These are phyloP conservation scores for Chrysanthemum seticuspe DNA, from an alignment of 129 eudicot genomes.

Conservation along the genomic window DNA sequence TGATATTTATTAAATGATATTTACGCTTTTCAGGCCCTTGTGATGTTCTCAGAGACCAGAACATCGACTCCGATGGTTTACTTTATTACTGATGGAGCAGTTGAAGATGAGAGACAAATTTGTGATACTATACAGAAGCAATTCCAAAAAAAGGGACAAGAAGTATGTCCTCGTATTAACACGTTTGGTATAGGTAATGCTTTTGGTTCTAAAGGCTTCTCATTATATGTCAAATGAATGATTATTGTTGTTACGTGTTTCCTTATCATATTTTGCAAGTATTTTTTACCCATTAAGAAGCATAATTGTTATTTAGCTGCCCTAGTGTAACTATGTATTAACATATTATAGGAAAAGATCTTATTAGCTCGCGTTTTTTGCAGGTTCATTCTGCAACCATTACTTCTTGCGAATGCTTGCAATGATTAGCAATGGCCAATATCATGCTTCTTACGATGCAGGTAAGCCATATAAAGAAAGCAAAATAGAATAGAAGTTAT, in stretches of 20 bases:
- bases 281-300: not conserved
- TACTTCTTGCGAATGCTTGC: slow-evolving; percentile 84
- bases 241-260: no score
- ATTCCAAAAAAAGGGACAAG: slow-evolving; percentile 38
- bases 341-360: no score
- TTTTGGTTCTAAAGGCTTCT: not conserved
- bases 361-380: slow-evolving; percentile 6
- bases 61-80: slow-evolving; percentile 60
- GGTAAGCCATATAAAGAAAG: slow-evolving; percentile 36
- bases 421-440: slow-evolving; percentile 58
- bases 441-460: slow-evolving; percentile 70
- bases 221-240: not conserved
- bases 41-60: slow-evolving; percentile 54
- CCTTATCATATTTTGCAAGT: not conserved
- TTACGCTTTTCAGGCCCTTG: slow-evolving; percentile 54
- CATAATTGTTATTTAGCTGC: not conserved
- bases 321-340: not conserved
- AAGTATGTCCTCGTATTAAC: slow-evolving; percentile 56
- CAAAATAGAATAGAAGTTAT: no score
- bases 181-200: slow-evolving; percentile 84
- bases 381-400: slow-evolving; percentile 84
- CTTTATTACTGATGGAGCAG: slow-evolving; percentile 85
- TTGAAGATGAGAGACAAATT: slow-evolving; percentile 75
- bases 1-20: not conserved
- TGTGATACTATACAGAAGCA: slow-evolving; percentile 51